Base-by-base conservation (phyloP, 2,329 filamentous ascomycete species). In the Exophiala spinifera region DNA sequence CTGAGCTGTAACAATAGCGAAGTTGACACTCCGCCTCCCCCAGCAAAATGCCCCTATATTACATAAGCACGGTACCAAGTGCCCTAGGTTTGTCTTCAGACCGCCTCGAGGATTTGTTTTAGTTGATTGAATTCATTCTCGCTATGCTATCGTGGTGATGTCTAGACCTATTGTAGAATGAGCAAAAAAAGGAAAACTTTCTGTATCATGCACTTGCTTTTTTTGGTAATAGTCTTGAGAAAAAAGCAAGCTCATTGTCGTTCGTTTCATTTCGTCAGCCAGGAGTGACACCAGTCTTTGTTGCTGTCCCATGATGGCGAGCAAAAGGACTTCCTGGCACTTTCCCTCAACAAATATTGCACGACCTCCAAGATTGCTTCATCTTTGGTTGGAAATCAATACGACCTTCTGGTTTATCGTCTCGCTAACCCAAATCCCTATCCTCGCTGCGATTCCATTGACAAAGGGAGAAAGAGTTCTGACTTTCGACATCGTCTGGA, bases 351-450 rank as follows among this genome's bases (percentile, higher is more conserved):
- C 28, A 45, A 51, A 43, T 23, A 25, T 36, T 19, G 14, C 21
- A 4, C 45, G 19, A 19, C 15, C 25, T 37, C 36, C 28, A 31
- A 17, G n/a, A 36, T 20, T 25, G 19, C 42, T 40, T 28, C 43
- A 48, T 15, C 28, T 31, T 36, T 45, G 36, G 28, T 39, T 10
- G 39, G 40, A 49, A 49, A 37, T 36, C 47, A 54, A 20, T 33
- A 55, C 56, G 54, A 56, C 58, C 58, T 57, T 56, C 56, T 49
- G 28, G 40, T 52, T 25, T 53, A 54, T 53, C 56, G 50, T 54
- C 54, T 60, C 59, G 54, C 54, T 57, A 46, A 51, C 50, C 59
- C 59, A 43, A 49, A 47, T 55, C 28, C 48, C 49, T 51, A 23
- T 28, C 39, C 49, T 51, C 17, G 36, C 36, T 15, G 20, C 45